Conservation (phyloP, 108 stramenopile genomes). For the Nitzschia putrida region DNA sequence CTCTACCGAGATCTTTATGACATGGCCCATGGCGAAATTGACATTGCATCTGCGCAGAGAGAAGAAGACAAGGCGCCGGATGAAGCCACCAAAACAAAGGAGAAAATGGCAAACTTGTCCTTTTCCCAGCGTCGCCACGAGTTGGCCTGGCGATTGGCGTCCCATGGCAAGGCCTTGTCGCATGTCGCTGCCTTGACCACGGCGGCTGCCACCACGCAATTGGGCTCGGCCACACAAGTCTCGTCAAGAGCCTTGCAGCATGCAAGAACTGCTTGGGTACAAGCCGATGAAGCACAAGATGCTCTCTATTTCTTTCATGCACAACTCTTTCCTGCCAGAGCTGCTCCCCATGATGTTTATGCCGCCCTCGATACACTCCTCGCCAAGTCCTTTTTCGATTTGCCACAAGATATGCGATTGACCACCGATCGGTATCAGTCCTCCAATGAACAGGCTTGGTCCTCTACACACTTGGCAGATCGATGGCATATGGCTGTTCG, state of each 20-base stretch:
- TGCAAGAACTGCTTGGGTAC: conserved; percentile 62
- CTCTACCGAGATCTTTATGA: conserved; percentile 79
- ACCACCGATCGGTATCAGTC: conserved; percentile 64
- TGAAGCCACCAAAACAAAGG: conserved; percentile 22
- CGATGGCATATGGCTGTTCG: conserved; percentile 77
- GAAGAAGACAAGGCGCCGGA: conserved; percentile 15
- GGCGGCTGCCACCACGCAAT: conserved; percentile 35
- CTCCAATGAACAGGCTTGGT: conserved; percentile 56
- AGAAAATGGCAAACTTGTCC: conserved; percentile 77
- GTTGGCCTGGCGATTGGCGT: conserved; percentile 66
- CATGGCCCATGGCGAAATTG: conserved; percentile 74
- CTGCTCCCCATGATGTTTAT: conserved; percentile 72
- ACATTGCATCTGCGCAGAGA: conserved; percentile 45
- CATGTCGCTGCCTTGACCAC: conserved; percentile 76
- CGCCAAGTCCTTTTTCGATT: conserved; percentile 57
- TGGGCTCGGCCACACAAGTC: conserved; percentile 42
- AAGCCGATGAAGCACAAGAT: conserved; percentile 87
- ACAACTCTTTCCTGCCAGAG: conserved; percentile 61
- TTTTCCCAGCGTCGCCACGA: conserved; percentile 87
- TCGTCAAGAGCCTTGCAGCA: conserved; percentile 67
- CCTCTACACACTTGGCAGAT: conserved; percentile 48
- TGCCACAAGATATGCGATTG: conserved; percentile 70
- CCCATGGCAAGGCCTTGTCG: conserved; percentile 56
- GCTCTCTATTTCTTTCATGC: conserved; percentile 86
- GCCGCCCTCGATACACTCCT: conserved; percentile 67